These are phyloP conservation scores for Xylariales sp. DNA, from an alignment of 2,329 filamentous ascomycete species.

Conservation along the genomic window DNA sequence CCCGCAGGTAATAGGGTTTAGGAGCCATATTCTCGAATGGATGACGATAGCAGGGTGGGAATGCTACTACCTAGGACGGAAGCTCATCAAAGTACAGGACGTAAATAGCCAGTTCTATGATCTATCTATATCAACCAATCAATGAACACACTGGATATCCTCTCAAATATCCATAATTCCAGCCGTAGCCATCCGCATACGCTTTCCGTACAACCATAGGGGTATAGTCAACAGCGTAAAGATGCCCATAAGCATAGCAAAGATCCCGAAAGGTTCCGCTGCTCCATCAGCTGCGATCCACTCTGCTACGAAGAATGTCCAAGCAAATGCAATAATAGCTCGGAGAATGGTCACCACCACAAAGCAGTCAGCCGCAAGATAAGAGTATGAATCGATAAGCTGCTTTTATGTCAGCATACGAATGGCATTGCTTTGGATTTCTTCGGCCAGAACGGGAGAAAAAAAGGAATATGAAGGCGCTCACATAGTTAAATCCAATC, in stretches of 20 bases:
- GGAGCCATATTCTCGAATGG: too few species aligned
- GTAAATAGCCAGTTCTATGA: too few species aligned
- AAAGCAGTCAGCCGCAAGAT: conserved; percentile 46
- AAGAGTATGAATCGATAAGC: conserved; percentile 46
- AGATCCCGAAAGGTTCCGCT: conserved; percentile 47
- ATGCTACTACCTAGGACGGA: too few species aligned
- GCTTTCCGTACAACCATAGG: conserved; percentile 29
- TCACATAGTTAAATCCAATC: conserved; percentile 34
- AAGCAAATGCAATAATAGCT: conserved; percentile 46
- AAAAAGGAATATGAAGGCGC: conserved; percentile 7
- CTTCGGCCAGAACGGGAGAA: not conserved
- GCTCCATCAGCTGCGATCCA: conserved; percentile 40
- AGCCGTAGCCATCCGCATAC: conserved; percentile 30
- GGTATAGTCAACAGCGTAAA: conserved; percentile 35
- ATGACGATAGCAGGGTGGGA: too few species aligned
- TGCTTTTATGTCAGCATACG: conserved; percentile 13
- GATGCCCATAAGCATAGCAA: conserved; percentile 45
- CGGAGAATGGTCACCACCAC: conserved; percentile 46
- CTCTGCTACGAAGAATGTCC: conserved; percentile 47
- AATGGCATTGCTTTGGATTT: not conserved
- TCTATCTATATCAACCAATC: too few species aligned
- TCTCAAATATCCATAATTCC: not conserved
- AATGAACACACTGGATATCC: too few species aligned
- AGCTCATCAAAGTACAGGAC: too few species aligned
- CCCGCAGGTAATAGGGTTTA: too few species aligned